Evolutionary conservation across 108 stramenopile species (phyloP), one percentile per base, ranked within the genome.

Genomic region (Chaetoceros tenuissimus): DNA sequence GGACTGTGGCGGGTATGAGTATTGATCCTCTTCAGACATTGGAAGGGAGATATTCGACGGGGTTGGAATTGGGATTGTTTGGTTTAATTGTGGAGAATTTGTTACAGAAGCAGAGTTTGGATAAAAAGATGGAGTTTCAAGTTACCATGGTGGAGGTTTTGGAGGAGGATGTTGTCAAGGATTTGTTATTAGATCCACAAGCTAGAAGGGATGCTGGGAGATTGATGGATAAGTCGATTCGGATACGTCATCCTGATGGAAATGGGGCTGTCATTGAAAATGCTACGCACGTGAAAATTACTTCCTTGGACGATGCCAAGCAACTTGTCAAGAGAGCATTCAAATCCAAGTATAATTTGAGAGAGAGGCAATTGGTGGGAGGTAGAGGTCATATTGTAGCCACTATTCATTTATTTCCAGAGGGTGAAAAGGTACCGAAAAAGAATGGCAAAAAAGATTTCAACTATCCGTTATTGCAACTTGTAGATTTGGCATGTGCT

Each of bases 61-160:
- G 34, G 13, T 40, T 40, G 34, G 34, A 40, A 40, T 13, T 40
- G 5, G 34, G 34, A 40, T 40, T 40, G 34, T 13, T 40, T 40
- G 34, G 34, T 40, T 40, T 40, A 13, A 40, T 40, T 10, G 34
- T 40, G 34, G 13, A 40, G 8, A 40, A 40, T 10, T 40, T 40
- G 13, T 40, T 40, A 13, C 8, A 40, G 34, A 40, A 40, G 13
- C 5, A 40, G 5, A 40, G 8, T 10, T 40, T 13, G 34, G 34
- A 40, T 40, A 51, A 51, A 26, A 10, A 5, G 16, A 16, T 51
- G 16, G 50, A 31, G 31, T 22, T 63, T 5, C 53, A 51, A 30
- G 21, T 67, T 2, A 51, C 68, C 7, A 67, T 82, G 60, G 63
- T 82, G 13, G 81, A 82, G 66, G 57, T 82, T 24, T 59, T 59